phyloP scores from a whole-genome alignment of 2,329 filamentous ascomycete genomes.

The Zasmidium angulare region DNA sequence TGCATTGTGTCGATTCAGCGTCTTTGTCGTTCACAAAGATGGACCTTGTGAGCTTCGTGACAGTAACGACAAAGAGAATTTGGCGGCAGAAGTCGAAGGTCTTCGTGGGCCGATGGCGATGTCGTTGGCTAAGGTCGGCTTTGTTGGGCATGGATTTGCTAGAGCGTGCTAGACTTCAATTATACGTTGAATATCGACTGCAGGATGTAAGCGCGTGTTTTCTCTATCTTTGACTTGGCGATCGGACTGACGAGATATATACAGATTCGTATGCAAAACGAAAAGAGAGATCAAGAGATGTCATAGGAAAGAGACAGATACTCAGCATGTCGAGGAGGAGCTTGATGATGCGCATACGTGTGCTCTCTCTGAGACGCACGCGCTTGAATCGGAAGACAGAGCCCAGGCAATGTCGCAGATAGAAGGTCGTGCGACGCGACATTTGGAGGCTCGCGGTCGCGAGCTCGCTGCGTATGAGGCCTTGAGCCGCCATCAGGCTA shows the following conservation, averaged over 20 bases:
- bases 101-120: too few relatives aligned
- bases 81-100: not conserved
- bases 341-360: too few relatives aligned
- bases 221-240: too few relatives aligned
- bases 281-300: not conserved
- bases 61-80: not conserved
- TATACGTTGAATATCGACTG: too few relatives aligned
- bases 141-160: too few relatives aligned
- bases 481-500: too few relatives aligned
- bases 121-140: too few relatives aligned
- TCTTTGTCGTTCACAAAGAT: not conserved
- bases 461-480: too few relatives aligned
- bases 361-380: too few relatives aligned
- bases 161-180: too few relatives aligned
- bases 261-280: not conserved
- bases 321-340: too few relatives aligned
- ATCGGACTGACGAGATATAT: not conserved
- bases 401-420: not conserved
- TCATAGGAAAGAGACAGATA: not conserved
- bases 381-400: not conserved
- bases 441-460: not conserved
- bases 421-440: not conserved
- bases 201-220: too few relatives aligned
- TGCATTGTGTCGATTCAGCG: constrained; percentile 1
- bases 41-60: not conserved